Evolutionary conservation across 805 yeast genomes (phyloP).

Genomic region (Saturnispora mendoncae): DNA sequence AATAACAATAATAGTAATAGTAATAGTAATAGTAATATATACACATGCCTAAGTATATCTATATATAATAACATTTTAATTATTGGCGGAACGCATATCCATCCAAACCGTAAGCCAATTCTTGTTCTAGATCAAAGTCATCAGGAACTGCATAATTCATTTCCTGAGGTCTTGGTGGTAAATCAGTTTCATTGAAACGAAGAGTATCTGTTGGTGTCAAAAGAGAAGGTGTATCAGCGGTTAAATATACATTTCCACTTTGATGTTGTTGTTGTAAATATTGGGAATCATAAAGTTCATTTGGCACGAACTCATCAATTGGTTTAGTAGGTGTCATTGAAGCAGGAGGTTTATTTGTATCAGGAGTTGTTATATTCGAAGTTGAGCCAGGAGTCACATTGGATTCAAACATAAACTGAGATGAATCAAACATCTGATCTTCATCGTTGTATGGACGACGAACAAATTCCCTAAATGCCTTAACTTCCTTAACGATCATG

Average conservation of each 20-base stretch:
- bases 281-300: slow-evolving; percentile 8
- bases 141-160: slow-evolving; percentile 23
- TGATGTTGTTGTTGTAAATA: slow-evolving; percentile 20
- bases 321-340: slow-evolving; percentile 9
- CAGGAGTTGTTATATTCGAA: slow-evolving; percentile 1
- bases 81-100: slow-evolving; percentile 28
- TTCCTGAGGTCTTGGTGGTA: slow-evolving; percentile 60
- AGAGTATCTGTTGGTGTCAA: slow-evolving; percentile 37
- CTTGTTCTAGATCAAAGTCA: slow-evolving; percentile 48
- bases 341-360: slow-evolving; percentile 8
- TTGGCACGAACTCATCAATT: slow-evolving; percentile 2
- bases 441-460: slow-evolving; percentile 28
- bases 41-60: too few species aligned
- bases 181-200: slow-evolving; percentile 37
- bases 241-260: slow-evolving; percentile 12
- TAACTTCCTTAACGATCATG: slow-evolving; percentile 75
- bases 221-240: slow-evolving; percentile 19
- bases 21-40: too few species aligned
- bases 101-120: slow-evolving; percentile 61
- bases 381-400: slow-evolving; percentile 2
- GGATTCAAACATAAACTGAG: slow-evolving; percentile 12
- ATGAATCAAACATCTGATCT: slow-evolving; percentile 16
- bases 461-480: slow-evolving; percentile 68
- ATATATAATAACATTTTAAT: not conserved
- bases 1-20: too few species aligned